A percentile compares a stretch with the other conserved stretches of the same genome.
Conservation (phyloP, 305 asterid genomes). For the Fraxinus latifolia region DNA sequence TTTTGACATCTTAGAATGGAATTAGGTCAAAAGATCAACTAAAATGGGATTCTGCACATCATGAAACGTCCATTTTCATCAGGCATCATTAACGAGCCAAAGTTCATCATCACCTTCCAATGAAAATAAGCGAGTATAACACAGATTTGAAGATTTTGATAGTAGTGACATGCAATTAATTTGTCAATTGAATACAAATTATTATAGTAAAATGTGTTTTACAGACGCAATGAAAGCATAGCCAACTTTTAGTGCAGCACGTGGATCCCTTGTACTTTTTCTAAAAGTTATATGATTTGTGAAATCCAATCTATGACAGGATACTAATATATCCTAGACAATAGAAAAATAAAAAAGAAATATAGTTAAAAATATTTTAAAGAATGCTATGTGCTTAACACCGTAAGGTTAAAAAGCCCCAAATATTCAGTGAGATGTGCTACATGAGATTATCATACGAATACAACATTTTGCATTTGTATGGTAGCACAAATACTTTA, state of each 20-base stretch:
- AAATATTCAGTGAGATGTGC: not conserved
- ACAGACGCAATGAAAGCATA: slow-evolving; percentile 7
- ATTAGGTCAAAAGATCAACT: slow-evolving; percentile 7
- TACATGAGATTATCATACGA: slow-evolving; percentile 8
- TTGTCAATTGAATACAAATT: slow-evolving; percentile 10
- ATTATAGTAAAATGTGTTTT: slow-evolving; percentile 7
- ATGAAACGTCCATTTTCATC: slow-evolving; percentile 18
- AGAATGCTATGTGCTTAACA: not conserved
- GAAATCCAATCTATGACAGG: not conserved
- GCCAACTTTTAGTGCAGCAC: not conserved
- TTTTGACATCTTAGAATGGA: slow-evolving; percentile 1
- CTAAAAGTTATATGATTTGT: not conserved
- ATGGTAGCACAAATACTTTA: not conserved
- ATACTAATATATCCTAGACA: not conserved
- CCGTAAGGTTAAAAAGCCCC: slow-evolving; percentile 2
- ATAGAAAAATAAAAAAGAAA: not conserved
- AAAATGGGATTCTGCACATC: slow-evolving; percentile 12
- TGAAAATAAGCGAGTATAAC: slow-evolving; percentile 5
- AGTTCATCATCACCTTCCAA: not conserved
- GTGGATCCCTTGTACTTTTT: not conserved
- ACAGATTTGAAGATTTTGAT: slow-evolving; percentile 6
- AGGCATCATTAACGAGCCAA: not conserved
- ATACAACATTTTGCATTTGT: not conserved
- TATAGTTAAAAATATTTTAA: not conserved
- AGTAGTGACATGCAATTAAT: not conserved